Evolutionary conservation across 169 alveolate species (phyloP).

Genomic region (Eimeria praecox): DNA sequence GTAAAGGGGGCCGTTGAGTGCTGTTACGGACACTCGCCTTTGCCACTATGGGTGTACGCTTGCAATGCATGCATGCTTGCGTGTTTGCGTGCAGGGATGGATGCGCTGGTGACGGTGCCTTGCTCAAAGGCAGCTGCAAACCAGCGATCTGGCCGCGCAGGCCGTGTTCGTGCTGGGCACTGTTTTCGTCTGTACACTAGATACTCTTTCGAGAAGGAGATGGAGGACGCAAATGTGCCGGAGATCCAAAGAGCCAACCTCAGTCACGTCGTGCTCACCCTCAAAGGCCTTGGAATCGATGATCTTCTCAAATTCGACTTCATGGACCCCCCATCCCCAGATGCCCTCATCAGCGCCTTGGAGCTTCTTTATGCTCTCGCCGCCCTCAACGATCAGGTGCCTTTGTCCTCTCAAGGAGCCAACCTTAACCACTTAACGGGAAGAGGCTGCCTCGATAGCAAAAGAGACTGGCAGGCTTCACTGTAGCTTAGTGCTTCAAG

Average conservation of each 20-base stretch:
- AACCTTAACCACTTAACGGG: not conserved
- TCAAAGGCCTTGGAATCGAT: slow-evolving; percentile 98
- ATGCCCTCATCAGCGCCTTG: slow-evolving; percentile 95
- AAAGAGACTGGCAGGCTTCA: not conserved
- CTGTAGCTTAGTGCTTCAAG: not conserved
- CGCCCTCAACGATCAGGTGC: slow-evolving; percentile 93
- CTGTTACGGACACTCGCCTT: not conserved
- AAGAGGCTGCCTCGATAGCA: not conserved
- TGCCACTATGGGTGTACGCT: not conserved
- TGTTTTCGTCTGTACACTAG: slow-evolving; percentile 99
- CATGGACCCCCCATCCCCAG: slow-evolving; percentile 99
- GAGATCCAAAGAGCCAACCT: slow-evolving; percentile 89
- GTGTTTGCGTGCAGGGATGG: slow-evolving; percentile 91
- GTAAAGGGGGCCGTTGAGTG: not conserved
- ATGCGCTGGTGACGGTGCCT: slow-evolving; percentile 98
- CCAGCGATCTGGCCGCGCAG: slow-evolving; percentile 99
- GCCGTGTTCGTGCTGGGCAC: slow-evolving; percentile 98
- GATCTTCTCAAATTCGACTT: slow-evolving; percentile 99
- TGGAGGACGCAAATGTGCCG: slow-evolving; percentile 92
- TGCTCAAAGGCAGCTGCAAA: slow-evolving; percentile 99
- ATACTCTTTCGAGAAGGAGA: slow-evolving; percentile 97
- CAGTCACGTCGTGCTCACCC: slow-evolving; percentile 89
- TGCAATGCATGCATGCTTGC: not conserved
- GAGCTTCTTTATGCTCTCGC: slow-evolving; percentile 99
- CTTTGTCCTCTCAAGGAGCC: not conserved